These are phyloP conservation scores for Raphidocelis subcapitata DNA, from an alignment of 139 green algal genomes.

Conservation along the genomic window DNA sequence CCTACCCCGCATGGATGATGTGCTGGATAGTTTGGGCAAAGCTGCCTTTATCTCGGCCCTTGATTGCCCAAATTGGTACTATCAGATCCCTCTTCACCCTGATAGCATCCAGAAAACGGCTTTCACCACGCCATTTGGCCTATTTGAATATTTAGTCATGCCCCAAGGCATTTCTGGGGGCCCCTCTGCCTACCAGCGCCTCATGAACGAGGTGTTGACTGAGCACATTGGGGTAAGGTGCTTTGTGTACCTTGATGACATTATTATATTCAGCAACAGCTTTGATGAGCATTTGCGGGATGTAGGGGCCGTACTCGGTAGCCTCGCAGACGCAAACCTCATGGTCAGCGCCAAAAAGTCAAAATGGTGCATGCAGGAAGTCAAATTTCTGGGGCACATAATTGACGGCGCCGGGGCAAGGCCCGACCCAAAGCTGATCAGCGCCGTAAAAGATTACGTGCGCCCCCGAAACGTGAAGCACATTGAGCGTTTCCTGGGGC, in stretches of 20 bases:
- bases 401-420: background rate
- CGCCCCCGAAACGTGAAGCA: background rate
- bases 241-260: background rate
- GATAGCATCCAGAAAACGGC: too few relatives aligned
- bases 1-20: too few relatives aligned
- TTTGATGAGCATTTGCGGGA: background rate
- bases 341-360: background rate
- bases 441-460: background rate
- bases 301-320: background rate
- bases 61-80: too few relatives aligned
- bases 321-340: background rate
- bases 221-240: background rate
- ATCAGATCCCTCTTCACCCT: too few relatives aligned
- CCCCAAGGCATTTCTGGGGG: background rate
- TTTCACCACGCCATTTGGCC: background rate
- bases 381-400: constrained; percentile 2
- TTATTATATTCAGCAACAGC: background rate
- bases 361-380: background rate
- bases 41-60: too few relatives aligned
- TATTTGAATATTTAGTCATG: background rate
- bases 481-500: background rate
- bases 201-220: background rate
- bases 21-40: too few relatives aligned
- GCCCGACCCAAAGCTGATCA: background rate
- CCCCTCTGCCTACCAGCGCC: background rate